These are phyloP conservation scores for Scutellaria baicalensis DNA, from an alignment of 257 asterid genomes.

Conservation along the genomic window DNA sequence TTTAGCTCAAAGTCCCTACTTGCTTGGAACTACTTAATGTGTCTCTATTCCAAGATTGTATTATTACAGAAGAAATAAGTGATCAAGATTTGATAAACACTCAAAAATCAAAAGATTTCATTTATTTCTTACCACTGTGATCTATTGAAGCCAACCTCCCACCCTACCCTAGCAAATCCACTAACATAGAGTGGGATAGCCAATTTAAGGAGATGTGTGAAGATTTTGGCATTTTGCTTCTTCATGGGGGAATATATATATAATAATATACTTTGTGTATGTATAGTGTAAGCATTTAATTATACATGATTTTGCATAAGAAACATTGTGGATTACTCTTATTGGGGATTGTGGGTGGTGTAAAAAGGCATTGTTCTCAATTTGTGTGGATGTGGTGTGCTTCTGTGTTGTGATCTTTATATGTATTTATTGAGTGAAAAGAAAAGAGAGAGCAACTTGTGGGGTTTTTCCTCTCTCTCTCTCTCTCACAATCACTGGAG, in stretches of 20 bases:
- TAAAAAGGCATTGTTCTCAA: conserved; percentile 14
- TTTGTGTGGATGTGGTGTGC: conserved; percentile 24
- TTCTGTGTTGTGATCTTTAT: conserved; percentile 23
- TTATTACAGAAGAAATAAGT: conserved; percentile 6
- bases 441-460: conserved; percentile 36
- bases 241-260: background rate
- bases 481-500: conserved; percentile 35
- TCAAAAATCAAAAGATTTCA: conserved; percentile 5
- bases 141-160: background rate
- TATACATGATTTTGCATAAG: background rate
- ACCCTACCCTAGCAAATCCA: conserved; percentile 25
- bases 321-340: background rate
- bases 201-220: conserved; percentile 18
- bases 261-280: background rate
- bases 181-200: conserved; percentile 17
- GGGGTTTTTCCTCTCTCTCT: conserved; percentile 27
- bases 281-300: background rate
- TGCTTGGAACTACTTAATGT: conserved; percentile 21
- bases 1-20: conserved; percentile 25
- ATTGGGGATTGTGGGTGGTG: conserved; percentile 27
- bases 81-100: conserved; percentile 9
- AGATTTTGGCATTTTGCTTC: conserved; percentile 22
- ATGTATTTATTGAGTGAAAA: conserved; percentile 35
- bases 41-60: conserved; percentile 12
- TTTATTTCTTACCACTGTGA: background rate